Conservation (phyloP, 2,329 filamentous ascomycete species). For the Parafenestella ontariensis region DNA sequence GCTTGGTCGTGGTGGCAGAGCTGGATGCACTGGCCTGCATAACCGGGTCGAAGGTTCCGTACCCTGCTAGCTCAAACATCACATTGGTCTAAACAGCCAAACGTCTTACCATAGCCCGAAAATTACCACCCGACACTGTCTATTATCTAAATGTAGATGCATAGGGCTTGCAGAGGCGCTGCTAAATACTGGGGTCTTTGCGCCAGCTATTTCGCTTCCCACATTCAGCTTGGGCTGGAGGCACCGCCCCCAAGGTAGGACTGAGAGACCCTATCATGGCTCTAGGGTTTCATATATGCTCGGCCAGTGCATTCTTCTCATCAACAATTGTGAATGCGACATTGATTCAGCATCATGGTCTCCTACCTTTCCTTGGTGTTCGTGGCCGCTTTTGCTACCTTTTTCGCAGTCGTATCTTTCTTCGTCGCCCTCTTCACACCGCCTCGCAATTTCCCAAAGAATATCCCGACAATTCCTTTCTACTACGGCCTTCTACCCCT, state of each 20-base stretch:
- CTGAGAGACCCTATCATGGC: conserved; percentile 11
- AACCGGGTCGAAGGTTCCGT: conserved; percentile 13
- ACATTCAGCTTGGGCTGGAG: conserved; percentile 11
- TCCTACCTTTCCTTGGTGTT: conserved; percentile 34
- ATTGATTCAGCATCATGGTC: conserved; percentile 21
- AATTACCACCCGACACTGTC: conserved; percentile 21
- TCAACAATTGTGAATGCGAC: conserved; percentile 1
- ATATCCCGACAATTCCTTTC: conserved; percentile 55
- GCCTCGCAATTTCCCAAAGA: conserved; percentile 38
- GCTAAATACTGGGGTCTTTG: not conserved
- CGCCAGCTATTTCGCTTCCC: conserved; percentile 15
- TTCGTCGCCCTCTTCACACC: conserved; percentile 35
- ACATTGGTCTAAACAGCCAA: conserved; percentile 16
- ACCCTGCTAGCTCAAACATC: conserved; percentile 13
- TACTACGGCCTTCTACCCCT: conserved; percentile 55
- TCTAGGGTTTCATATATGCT: conserved; percentile 24
- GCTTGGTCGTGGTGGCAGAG: conserved; percentile 8
- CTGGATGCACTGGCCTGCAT: conserved; percentile 17
- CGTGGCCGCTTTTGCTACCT: conserved; percentile 21
- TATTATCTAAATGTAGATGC: conserved; percentile 28
- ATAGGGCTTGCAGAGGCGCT: conserved; percentile 7
- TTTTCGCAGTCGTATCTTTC: conserved; percentile 29
- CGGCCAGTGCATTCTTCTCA: conserved; percentile 3
- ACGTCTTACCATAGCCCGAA: conserved; percentile 11
- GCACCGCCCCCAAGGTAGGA: conserved; percentile 17